phyloP scores from a whole-genome alignment of 306 rosid species.

The Cyamopsis tetragonoloba region DNA sequence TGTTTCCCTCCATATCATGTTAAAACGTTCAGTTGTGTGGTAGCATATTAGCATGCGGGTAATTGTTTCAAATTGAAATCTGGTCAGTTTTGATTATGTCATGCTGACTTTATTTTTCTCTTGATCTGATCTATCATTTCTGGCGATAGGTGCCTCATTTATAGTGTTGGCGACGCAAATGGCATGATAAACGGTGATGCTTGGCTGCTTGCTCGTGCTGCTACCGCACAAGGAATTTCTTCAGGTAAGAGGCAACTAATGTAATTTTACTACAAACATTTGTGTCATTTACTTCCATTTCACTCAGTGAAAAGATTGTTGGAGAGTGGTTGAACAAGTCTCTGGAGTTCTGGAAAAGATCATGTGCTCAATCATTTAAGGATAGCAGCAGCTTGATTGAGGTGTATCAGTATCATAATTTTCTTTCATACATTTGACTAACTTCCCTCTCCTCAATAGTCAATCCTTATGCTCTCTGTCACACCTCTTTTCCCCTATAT shows the following conservation, averaged over 20 bases:
- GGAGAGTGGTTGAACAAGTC: conserved; percentile 74
- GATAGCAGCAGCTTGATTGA: conserved; percentile 73
- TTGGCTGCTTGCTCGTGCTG: conserved; percentile 91
- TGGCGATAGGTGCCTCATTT: conserved; percentile 61
- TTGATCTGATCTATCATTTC: not conserved
- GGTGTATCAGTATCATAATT: too few relatives aligned
- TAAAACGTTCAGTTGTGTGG: too few relatives aligned
- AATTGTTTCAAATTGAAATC: conserved; percentile 56
- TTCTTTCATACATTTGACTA: not conserved
- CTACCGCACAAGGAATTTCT: conserved; percentile 82
- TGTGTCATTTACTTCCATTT: conserved; percentile 8
- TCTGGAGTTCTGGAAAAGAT: conserved; percentile 74
- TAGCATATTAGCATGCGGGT: conserved; percentile 62
- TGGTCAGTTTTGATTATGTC: conserved; percentile 35
- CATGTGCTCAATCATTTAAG: conserved; percentile 73
- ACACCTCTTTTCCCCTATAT: not conserved
- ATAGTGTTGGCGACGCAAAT: conserved; percentile 77
- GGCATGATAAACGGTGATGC: conserved; percentile 82
- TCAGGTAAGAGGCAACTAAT: conserved; percentile 34
- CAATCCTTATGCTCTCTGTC: not conserved
- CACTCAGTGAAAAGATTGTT: not conserved
- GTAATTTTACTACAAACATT: not conserved
- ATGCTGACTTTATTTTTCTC: not conserved
- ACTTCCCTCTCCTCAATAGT: not conserved
- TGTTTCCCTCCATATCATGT: too few relatives aligned